Evolutionary conservation across 768 basidiomycete genomes (phyloP), one percentile per base, ranked within the genome.

Genomic region (Naganishia randhawae): DNA sequence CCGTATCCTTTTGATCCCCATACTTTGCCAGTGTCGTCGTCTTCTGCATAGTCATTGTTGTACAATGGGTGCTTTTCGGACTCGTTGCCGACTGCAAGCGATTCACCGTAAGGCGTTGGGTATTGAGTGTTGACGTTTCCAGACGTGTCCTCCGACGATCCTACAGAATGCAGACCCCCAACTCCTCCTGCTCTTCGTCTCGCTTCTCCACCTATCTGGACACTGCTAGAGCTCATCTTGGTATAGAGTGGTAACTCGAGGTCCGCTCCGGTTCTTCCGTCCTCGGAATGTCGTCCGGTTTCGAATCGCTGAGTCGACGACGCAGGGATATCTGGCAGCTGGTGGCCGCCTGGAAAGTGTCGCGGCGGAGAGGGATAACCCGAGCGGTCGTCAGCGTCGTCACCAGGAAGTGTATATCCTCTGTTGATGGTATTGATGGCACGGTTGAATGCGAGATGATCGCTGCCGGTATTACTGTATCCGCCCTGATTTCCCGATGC

Each of bases 1-100:
- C 75, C 76, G 66, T 75, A 74, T 7, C 77, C 77, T 57, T 79
- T 79, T 22, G 73, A 73, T 66, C 78, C 77, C 66, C 76, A 76
- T 8, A 70, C 73, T 53, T 75, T 73, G 33, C 76, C 78, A 35
- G 74, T 72, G 14, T 71, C 71, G 50, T 73, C 70, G 25, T 68
- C 45, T 22, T 48, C 50, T 22, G 42, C 50, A 22, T 50, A 39
- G 0, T 50, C 27, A 27, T 11, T 52, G 27, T 52, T 51, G 39
- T 41, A 51, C 31, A 41, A 37, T 3, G 35, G 50, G n/a, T 51
- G 37, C 37, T 66, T 67, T 50, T 61, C 57, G 19, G 57, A 61
- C 27, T 67, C 66, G 29, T 55, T 29, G 4, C 39, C 42, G 42
- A 22, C 37, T 41, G n/a, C 48, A 45, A 48, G 27, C 35, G 52